Conservation (phyloP, 768 basidiomycete species). For the Serendipita indica region DNA sequence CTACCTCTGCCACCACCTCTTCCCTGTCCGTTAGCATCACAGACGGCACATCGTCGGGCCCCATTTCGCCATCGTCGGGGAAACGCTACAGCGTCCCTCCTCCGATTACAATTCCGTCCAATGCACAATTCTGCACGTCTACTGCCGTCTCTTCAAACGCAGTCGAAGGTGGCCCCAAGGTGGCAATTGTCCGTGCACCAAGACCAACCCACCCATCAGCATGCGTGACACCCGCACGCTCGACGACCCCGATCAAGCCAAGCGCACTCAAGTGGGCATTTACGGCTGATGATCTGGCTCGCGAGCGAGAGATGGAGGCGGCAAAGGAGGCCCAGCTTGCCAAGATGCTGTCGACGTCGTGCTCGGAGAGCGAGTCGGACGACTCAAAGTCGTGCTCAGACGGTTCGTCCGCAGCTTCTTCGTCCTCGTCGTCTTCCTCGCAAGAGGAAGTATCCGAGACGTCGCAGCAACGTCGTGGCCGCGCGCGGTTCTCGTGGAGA, state of each 20-base stretch:
- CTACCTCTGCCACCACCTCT: neutral
- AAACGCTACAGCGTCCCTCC: slow-evolving; percentile 7
- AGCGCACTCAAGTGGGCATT: slow-evolving; percentile 7
- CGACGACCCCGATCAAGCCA: neutral
- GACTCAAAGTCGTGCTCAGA: neutral
- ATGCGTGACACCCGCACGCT: too few relatives aligned
- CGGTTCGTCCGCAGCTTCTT: neutral
- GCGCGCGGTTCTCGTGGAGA: slow-evolving; percentile 6
- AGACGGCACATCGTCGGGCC: neutral
- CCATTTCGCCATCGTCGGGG: neutral
- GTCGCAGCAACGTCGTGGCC: neutral
- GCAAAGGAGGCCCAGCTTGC: neutral
- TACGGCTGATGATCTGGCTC: slow-evolving; percentile 2
- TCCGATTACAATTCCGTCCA: slow-evolving; percentile 1
- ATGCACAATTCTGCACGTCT: neutral
- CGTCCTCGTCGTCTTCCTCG: neutral
- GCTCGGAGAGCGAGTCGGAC: neutral
- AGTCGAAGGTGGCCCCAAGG: neutral
- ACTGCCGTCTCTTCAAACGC: neutral
- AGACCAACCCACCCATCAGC: neutral
- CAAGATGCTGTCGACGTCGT: neutral
- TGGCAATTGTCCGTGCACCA: neutral
- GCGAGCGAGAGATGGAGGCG: neutral
- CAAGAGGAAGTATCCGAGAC: neutral
- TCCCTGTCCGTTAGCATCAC: neutral